Conservation (phyloP, 257 asterid species). For the Linderniella brevidens region DNA sequence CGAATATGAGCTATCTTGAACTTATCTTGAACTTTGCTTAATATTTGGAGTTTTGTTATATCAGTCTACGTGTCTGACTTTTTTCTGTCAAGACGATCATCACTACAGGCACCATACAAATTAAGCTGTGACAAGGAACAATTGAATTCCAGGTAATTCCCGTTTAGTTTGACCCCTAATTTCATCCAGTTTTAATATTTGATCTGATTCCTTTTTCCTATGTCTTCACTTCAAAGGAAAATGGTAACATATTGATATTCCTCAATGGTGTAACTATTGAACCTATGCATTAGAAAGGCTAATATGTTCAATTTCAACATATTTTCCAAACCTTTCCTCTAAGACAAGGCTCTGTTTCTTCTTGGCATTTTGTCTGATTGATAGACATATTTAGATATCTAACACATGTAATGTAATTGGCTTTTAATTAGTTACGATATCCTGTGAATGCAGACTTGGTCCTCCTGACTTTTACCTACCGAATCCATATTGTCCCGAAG, state of each 20-base stretch:
- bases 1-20: neutral
- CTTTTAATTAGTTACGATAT: conserved; percentile 7
- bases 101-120: conserved; percentile 47
- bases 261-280: too few species aligned
- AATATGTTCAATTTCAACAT: too few species aligned
- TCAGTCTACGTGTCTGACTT: conserved; percentile 6
- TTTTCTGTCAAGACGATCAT: conserved; percentile 48
- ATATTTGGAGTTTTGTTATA: too few species aligned
- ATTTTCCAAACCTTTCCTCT: too few species aligned
- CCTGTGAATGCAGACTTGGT: conserved; percentile 56
- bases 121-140: conserved; percentile 71
- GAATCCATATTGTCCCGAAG: conserved; percentile 83
- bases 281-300: too few species aligned
- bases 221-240: too few species aligned
- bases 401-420: neutral
- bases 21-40: neutral
- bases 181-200: neutral
- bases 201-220: neutral
- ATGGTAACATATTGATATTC: too few species aligned
- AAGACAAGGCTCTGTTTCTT: too few species aligned
- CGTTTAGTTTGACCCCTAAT: neutral
- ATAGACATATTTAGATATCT: too few species aligned
- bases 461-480: conserved; percentile 89
- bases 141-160: conserved; percentile 27
- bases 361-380: too few species aligned